phyloP scores from a whole-genome alignment of 306 rosid species.

The Hylodesmum podocarpum region DNA sequence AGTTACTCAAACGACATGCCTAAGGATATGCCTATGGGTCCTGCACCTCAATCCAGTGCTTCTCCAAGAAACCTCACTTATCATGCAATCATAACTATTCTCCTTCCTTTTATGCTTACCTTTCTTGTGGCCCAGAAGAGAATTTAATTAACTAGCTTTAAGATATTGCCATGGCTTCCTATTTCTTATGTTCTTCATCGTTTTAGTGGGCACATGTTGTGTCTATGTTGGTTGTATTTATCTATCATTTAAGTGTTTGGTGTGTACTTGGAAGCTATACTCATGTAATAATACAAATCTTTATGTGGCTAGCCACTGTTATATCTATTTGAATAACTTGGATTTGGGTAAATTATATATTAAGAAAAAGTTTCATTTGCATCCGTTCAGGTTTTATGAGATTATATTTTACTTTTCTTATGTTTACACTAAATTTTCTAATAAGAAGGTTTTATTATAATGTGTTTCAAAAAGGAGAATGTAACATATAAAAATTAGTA shows the following conservation, averaged over 20 bases:
- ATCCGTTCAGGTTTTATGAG: too few relatives aligned
- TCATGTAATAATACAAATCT: constrained; percentile 14
- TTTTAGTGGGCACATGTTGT: background rate
- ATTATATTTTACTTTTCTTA: too few relatives aligned
- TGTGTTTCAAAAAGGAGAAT: too few relatives aligned
- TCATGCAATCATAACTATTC: constrained; percentile 33
- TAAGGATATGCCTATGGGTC: constrained; percentile 20
- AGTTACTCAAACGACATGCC: constrained; percentile 13
- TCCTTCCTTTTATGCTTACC: constrained; percentile 37
- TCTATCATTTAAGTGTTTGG: background rate
- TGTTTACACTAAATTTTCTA: too few relatives aligned
- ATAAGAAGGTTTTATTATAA: too few relatives aligned
- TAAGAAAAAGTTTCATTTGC: too few relatives aligned
- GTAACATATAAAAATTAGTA: too few relatives aligned
- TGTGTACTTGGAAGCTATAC: constrained; percentile 11
- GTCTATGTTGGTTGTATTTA: constrained; percentile 21
- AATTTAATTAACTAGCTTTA: constrained; percentile 3
- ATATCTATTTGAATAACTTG: background rate
- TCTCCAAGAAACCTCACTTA: constrained; percentile 17
- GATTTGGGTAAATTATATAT: background rate
- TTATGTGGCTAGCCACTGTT: background rate
- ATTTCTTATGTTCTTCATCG: constrained; percentile 7
- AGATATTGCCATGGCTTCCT: background rate
- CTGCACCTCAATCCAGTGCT: constrained; percentile 22
- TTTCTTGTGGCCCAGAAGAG: constrained; percentile 30